Percentiles rank a stretch among this genome's conserved stretches.
phyloP scores from a whole-genome alignment of 2,329 filamentous ascomycete species.

The Domatiomyces catenatus region DNA sequence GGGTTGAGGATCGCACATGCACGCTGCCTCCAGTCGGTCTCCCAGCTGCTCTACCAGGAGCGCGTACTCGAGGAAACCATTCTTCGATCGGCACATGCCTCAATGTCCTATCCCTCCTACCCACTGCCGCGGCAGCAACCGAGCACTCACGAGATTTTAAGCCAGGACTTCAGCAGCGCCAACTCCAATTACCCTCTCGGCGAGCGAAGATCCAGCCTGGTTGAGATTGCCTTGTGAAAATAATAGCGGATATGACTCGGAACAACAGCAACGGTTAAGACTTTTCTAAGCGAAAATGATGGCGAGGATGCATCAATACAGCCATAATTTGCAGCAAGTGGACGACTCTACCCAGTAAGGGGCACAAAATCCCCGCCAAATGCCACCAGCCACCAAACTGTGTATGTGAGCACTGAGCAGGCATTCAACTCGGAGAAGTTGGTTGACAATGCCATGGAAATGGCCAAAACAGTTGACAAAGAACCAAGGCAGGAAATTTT shows the following conservation, averaged over 20 bases:
- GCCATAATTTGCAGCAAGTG: no score
- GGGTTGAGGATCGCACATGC: slow-evolving; percentile 15
- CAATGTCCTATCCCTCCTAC: neutral
- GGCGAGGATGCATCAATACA: neutral
- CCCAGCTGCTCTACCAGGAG: slow-evolving; percentile 16
- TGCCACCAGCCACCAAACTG: no score
- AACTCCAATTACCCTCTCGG: neutral
- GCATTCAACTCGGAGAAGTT: no score
- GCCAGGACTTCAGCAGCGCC: neutral
- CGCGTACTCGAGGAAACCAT: slow-evolving; percentile 11
- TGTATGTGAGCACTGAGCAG: no score
- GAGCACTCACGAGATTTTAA: no score
- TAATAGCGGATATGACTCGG: neutral
- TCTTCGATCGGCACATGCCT: neutral
- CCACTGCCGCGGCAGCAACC: neutral
- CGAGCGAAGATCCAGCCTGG: neutral
- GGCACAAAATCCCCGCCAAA: no score
- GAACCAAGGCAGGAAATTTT: no score
- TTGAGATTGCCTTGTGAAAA: neutral
- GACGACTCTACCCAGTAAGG: no score
- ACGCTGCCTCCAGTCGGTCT: slow-evolving; percentile 11
- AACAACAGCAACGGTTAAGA: neutral
- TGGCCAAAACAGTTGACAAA: no score
- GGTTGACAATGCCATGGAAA: no score
- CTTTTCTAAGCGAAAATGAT: neutral